Percentiles rank a stretch among this genome's conserved stretches.
Conservation (phyloP, 1,139 yeast species). For the Suhomyces yuchorum region DNA sequence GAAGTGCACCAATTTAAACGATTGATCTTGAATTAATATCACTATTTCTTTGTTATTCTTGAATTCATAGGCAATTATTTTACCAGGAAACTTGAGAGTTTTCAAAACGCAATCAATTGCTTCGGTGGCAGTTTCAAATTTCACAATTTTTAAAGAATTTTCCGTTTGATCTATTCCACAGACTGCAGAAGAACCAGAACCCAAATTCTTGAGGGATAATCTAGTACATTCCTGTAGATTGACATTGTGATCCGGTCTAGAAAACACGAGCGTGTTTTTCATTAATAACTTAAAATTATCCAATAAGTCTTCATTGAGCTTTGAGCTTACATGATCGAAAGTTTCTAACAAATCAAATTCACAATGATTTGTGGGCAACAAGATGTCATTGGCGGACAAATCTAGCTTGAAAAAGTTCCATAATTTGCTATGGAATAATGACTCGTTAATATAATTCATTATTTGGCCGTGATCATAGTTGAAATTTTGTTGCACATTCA, state of each 20-base stretch:
- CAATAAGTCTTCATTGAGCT: conserved; percentile 16
- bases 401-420: conserved; percentile 29
- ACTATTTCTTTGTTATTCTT: conserved; percentile 17
- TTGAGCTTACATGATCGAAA: conserved; percentile 14
- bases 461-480: conserved; percentile 29
- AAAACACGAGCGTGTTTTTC: conserved; percentile 14
- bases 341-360: conserved; percentile 12
- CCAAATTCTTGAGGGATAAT: conserved; percentile 7
- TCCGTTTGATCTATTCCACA: conserved; percentile 11
- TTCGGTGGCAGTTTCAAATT: conserved; percentile 1
- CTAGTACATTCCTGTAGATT: not conserved
- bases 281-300: conserved; percentile 19
- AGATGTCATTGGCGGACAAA: conserved; percentile 20
- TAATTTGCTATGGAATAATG: conserved; percentile 29
- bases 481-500: conserved; percentile 20
- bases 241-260: not conserved
- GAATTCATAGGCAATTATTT: conserved; percentile 18
- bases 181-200: conserved; percentile 4
- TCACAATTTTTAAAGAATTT: not conserved
- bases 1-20: conserved; percentile 14
- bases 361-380: conserved; percentile 9
- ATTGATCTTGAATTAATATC: conserved; percentile 13
- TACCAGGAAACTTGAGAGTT: conserved; percentile 2
- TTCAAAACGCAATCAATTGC: not conserved
- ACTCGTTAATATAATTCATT: conserved; percentile 33